A percentile compares a stretch with the other conserved stretches of the same genome.
These are phyloP conservation scores for Suillus discolor DNA, from an alignment of 768 basidiomycete genomes.

Conservation along the genomic window DNA sequence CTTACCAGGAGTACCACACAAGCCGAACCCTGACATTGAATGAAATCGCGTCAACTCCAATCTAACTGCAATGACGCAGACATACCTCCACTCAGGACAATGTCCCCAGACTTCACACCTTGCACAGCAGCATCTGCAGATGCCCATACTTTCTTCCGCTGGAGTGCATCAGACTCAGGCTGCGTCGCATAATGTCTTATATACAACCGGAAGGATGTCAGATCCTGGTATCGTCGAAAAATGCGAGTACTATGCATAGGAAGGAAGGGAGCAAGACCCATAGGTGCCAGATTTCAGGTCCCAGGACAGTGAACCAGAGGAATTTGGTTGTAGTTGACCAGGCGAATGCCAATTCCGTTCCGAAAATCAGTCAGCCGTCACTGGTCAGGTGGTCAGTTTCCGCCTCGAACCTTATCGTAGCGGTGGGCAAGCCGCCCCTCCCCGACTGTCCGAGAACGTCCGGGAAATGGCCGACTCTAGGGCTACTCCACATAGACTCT, in stretches of 20 bases:
- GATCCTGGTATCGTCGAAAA: conserved; percentile 10
- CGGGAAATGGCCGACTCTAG: too few relatives aligned
- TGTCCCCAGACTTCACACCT: conserved; percentile 76
- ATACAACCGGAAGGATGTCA: conserved; percentile 4
- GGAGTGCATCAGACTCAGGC: conserved; percentile 25
- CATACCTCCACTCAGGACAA: conserved; percentile 75
- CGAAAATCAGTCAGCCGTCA: too few relatives aligned
- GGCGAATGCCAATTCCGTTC: not conserved
- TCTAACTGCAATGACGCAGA: not conserved
- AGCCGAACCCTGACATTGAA: conserved; percentile 64
- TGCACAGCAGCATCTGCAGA: conserved; percentile 76
- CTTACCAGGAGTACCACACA: conserved; percentile 80
- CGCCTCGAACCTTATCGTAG: too few relatives aligned
- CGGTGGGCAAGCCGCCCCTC: too few relatives aligned
- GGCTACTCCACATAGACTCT: too few relatives aligned
- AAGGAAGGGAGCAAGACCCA: conserved; percentile 11
- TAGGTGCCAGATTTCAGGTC: not conserved
- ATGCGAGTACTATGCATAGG: conserved; percentile 12
- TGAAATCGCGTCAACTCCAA: not conserved
- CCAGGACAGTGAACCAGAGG: not conserved
- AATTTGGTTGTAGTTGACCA: not conserved
- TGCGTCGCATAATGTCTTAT: conserved; percentile 14
- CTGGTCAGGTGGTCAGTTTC: too few relatives aligned
- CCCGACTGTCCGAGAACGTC: too few relatives aligned
- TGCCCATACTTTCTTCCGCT: conserved; percentile 62